Evolutionary conservation across 306 rosid genomes (phyloP).

Genomic region (Pachyrhizus erosus): DNA sequence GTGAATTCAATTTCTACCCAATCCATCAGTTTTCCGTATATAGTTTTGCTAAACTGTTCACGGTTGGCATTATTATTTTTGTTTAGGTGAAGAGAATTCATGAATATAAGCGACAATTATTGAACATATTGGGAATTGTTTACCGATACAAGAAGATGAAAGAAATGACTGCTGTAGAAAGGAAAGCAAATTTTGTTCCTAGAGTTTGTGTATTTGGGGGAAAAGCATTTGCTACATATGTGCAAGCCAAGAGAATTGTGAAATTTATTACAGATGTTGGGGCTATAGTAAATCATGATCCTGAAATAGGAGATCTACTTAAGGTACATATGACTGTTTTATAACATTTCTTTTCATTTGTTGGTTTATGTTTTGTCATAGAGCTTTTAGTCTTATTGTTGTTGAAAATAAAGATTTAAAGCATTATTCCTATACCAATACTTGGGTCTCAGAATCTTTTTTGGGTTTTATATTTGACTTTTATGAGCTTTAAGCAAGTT

Average conservation of each 20-base stretch:
- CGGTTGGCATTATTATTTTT: constrained; percentile 31
- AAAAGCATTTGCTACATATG: constrained; percentile 91
- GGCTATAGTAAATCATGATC: constrained; percentile 81
- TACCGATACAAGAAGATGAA: constrained; percentile 97
- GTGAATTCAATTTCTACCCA: constrained; percentile 31
- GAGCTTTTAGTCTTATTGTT: constrained; percentile 4
- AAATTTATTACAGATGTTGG: constrained; percentile 96
- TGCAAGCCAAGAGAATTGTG: constrained; percentile 98
- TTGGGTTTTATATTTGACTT: constrained; percentile 1
- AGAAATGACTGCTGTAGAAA: constrained; percentile 83
- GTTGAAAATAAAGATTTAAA: background rate
- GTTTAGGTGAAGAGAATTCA: constrained; percentile 97
- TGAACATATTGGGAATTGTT: constrained; percentile 93
- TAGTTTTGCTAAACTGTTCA: constrained; percentile 26
- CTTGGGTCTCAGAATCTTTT: background rate
- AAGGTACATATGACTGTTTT: constrained; percentile 64
- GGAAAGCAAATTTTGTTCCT: constrained; percentile 78
- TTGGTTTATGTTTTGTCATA: constrained; percentile 17
- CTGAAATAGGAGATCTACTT: constrained; percentile 92
- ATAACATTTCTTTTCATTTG: background rate
- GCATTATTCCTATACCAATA: constrained; percentile 9
- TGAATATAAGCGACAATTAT: constrained; percentile 90
- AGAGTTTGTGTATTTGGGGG: constrained; percentile 99
- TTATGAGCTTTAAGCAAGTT: constrained; percentile 35
- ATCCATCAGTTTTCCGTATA: constrained; percentile 1